These are phyloP conservation scores for Penicillium steckii DNA, from an alignment of 495 filamentous ascomycete genomes.

Conservation along the genomic window DNA sequence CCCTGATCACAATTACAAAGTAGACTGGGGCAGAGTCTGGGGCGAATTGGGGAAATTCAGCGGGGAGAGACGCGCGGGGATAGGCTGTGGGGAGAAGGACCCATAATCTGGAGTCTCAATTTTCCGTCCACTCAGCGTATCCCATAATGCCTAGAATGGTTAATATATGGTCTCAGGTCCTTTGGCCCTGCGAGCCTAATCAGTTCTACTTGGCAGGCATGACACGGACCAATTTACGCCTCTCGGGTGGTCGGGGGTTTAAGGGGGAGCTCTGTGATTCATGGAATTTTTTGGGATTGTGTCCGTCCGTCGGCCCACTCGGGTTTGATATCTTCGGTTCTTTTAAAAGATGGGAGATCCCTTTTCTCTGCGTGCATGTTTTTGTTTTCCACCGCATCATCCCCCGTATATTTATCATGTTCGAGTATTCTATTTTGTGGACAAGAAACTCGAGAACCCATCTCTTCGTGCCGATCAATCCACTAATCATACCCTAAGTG, in stretches of 20 bases:
- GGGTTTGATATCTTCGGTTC: not conserved
- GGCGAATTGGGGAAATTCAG: conserved; percentile 21
- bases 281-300: conserved; percentile 3
- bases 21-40: conserved; percentile 10
- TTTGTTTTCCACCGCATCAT: too few relatives aligned
- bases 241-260: not conserved
- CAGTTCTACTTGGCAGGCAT: not conserved
- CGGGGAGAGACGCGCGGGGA: conserved; percentile 12
- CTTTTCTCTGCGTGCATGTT: too few relatives aligned
- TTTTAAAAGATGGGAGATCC: not conserved
- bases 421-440: too few relatives aligned
- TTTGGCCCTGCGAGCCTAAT: not conserved
- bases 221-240: conserved; percentile 1
- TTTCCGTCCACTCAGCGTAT: conserved; percentile 19
- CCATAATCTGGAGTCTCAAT: conserved; percentile 1
- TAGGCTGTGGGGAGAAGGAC: conserved; percentile 3
- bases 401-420: too few relatives aligned
- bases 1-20: not conserved
- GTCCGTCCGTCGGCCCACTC: conserved; percentile 14
- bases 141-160: not conserved
- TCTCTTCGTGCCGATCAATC: not conserved
- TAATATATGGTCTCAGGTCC: not conserved
- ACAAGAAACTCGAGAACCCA: too few relatives aligned
- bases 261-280: conserved; percentile 8
- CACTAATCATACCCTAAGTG: not conserved